A percentile compares a stretch with the other conserved stretches of the same genome.
These are phyloP conservation scores for Fraxinus excelsior DNA, from an alignment of 257 asterid species.

Conservation along the genomic window DNA sequence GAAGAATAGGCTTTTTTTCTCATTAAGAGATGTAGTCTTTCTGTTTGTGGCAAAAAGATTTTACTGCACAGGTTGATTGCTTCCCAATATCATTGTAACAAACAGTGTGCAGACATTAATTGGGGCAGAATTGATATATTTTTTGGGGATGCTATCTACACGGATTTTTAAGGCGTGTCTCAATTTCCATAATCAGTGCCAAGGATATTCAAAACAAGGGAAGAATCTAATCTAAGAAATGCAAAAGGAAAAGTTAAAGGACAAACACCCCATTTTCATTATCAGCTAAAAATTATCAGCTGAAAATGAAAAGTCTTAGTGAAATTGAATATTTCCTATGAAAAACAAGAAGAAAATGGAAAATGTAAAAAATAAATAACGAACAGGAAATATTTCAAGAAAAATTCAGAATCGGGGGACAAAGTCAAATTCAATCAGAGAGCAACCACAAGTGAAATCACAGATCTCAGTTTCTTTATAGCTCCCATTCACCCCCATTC, in stretches of 20 bases:
- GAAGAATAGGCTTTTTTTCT: not conserved
- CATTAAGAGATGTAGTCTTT: not conserved
- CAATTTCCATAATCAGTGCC: slow-evolving; percentile 4
- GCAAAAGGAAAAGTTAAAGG: slow-evolving; percentile 33
- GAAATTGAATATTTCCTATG: slow-evolving; percentile 17
- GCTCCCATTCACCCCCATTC: not conserved
- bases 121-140: not conserved
- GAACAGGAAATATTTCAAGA: slow-evolving; percentile 7
- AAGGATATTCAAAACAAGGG: slow-evolving; percentile 25
- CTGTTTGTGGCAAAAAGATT: not conserved
- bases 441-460: slow-evolving; percentile 33
- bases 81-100: not conserved
- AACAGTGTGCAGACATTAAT: not conserved
- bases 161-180: not conserved
- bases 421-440: slow-evolving; percentile 36
- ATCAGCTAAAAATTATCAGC: slow-evolving; percentile 15
- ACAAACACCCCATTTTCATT: slow-evolving; percentile 27
- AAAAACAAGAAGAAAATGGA: not conserved
- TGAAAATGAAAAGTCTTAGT: slow-evolving; percentile 5
- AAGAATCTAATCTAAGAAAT: slow-evolving; percentile 27
- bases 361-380: slow-evolving; percentile 15
- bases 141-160: not conserved
- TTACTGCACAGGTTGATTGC: not conserved
- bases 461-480: slow-evolving; percentile 50
- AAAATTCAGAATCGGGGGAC: slow-evolving; percentile 19